Base-by-base conservation (phyloP, 2,329 filamentous ascomycete species). In the Aspergillus luchuensis region DNA sequence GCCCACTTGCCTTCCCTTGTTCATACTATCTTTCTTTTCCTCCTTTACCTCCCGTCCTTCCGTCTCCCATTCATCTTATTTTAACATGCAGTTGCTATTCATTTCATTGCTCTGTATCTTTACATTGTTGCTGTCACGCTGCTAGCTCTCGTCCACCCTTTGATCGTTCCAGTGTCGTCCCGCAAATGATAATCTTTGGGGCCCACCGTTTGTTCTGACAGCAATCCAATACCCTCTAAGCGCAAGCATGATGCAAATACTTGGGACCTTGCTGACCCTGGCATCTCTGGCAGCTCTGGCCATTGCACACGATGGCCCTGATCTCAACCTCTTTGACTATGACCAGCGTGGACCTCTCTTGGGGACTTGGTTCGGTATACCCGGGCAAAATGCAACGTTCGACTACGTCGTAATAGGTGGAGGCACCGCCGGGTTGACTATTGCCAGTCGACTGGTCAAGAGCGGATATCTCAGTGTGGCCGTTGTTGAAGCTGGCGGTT, bases 401-500 rank as follows among this genome's bases (percentile, higher is more conserved):
- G 67, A 69, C 61, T 69, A 69, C 43, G 51, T 69, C 8, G 58
- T 73, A 2, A 60, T 72, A 7, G 71, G 70, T 11, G 70, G 69
- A 13, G 71, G 71, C 13, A 72, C 65, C 8, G 69, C 69, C 2
- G 71, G 71, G 8, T 52, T 71, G 41, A 66, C 67, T 1, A 60
- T 69, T 21, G 66, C 67, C 33, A 59, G 61, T 19, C 64, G 72
- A 23, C 62, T 74, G 13, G 63, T 70, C 13, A 59, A 66, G 21
- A 63, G 69, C 41, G 36, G 62, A 23, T 60, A 58, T 25, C 47
- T 63, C 17, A 66, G 58, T 8, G 69, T 77, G 19, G 74, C 74
- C 3, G 68, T 77, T 41, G 61, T 74, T 15, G 71, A 74, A 54
- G 71, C 71, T 7, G 71, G 71, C 11, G 65, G 64, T 6, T 76